Base-by-base conservation (phyloP, 208 protist genomes). In the Crithidia bombi region DNA sequence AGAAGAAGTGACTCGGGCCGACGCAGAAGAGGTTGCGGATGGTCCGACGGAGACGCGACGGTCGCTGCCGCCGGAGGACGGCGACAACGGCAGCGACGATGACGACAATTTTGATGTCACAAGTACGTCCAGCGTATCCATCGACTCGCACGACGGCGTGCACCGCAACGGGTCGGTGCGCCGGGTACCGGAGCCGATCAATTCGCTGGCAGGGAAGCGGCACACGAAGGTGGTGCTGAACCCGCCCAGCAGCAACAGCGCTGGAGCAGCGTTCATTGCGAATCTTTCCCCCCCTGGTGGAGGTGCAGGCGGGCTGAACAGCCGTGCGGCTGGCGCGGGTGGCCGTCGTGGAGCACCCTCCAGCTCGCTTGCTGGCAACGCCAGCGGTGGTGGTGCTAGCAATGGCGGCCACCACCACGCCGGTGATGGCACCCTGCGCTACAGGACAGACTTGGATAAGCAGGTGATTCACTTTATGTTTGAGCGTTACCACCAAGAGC, bases 391-490 rank as follows among this genome's bases (percentile, higher is more conserved):
- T 43, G 43, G 39, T 25, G 10, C 41, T 4, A 11, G 23, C 10
- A 35, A 5, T 59, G 54, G 41, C 23, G 10, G 25, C 12, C 51
- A 62, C 38, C 36, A 75, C 56, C 23, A 49, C 43, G 51, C 65
- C 62, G 21, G 44, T n/a, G 63, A 74, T 23, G 21, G 11, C 36
- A 67, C 75, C 15, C 69, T 95, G 51, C 87, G 90, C 41, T 95
- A 95, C 72, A 78, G 86, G 5, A 95, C 90, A 0, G 90, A 95
- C 55, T 64, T 95, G 1, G 84, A 95, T 56, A 95, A 95, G 79
- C 75, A 74, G 32, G 90, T 93, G 25, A 86, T 95, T 52, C 87
- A 95, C 69, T 93, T 95, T 39, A 87, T 91, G 73, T 90, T 95
- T 69, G 74, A 86, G 69, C 87, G 81, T 28, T 80, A 78, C 44